Conservation (phyloP, 805 yeast species). For the Nakazawaea ernobii region DNA sequence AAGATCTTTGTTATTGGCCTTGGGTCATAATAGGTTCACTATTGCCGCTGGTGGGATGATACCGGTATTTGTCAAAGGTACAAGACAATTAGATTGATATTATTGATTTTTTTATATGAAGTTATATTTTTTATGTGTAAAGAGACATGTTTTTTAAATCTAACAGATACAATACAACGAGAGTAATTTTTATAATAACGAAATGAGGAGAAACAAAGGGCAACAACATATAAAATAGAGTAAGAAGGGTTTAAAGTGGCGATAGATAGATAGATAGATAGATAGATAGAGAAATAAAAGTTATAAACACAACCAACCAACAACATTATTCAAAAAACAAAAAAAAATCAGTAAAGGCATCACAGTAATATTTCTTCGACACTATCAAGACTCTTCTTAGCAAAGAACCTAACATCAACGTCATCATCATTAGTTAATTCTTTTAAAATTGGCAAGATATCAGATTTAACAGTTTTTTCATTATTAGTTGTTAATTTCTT, state of each 20-base stretch:
- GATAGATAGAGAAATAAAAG: not conserved
- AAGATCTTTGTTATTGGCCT: slow-evolving; percentile 41
- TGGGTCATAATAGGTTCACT: slow-evolving; percentile 50
- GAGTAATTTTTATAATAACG: too few species aligned
- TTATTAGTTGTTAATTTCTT: slow-evolving; percentile 37
- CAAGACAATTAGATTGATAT: slow-evolving; percentile 14
- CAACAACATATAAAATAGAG: too few species aligned
- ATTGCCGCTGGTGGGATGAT: slow-evolving; percentile 65
- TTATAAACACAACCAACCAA: not conserved
- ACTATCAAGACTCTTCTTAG: slow-evolving; percentile 53
- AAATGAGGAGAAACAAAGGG: too few species aligned
- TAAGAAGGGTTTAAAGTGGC: too few species aligned
- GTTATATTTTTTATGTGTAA: too few species aligned
- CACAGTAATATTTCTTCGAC: slow-evolving; percentile 16
- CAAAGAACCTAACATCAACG: slow-evolving; percentile 84
- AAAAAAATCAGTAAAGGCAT: not conserved
- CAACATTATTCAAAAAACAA: too few species aligned
- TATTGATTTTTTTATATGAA: not conserved
- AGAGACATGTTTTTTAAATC: slow-evolving; percentile 15
- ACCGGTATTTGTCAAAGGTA: slow-evolving; percentile 48
- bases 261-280: too few species aligned
- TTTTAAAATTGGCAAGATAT: slow-evolving; percentile 61
- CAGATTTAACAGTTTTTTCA: slow-evolving; percentile 34
- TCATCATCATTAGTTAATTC: slow-evolving; percentile 68
- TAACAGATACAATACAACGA: not conserved